Evolutionary conservation across 2,329 filamentous ascomycete genomes (phyloP), one percentile per base, ranked within the genome.

Genomic region (Stromatinia cepivora): DNA sequence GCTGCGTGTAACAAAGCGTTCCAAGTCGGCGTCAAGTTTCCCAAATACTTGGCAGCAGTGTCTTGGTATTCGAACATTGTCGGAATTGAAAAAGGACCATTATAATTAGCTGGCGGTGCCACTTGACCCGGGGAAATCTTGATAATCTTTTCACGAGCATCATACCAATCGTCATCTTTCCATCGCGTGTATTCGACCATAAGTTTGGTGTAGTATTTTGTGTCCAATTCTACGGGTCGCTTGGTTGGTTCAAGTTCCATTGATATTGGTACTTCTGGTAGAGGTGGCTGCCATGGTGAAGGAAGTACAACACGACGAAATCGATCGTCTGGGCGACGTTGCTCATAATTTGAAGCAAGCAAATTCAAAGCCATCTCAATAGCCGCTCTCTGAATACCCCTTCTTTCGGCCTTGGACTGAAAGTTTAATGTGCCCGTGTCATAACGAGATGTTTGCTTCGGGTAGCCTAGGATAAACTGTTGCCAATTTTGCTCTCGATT

Each of bases 351-450:
- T 1, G 72, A 72, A 7, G 73, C 73, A 9, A 77, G 46, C 2
- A 75, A 64, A 34, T 77, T 77, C 20, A 78, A 66, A 4, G 67
- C 71, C 17, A 76, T 67, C 62, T 78, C 73, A 56, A 76, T 74
- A 22, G 75, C 73, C 15, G 75, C 76, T 70, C 76, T 62, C 59
- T 74, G 70, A 13, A 76, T 73, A 11, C 76, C 76, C 50, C 76
- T 63, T 59, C 73, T 66, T 65, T 77, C 72, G 17, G 76, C 76
- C 58, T 73, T 76, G 1, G 64, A 45, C n/a, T 59, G 73, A 59
- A 74, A 77, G 36, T 77, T 72, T 31, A 72, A 25, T 4, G 64
- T 25, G 20, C 64, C 64, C 6, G 25, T 46, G 25, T 56, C 50
- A 9, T 66, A 66, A 15, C 20, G 36, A 2, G 52, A 54, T 11